Percentiles rank a stretch among this genome's conserved stretches.
Conservation (phyloP, 2,329 filamentous ascomycete species). For the Penicillium sp. region DNA sequence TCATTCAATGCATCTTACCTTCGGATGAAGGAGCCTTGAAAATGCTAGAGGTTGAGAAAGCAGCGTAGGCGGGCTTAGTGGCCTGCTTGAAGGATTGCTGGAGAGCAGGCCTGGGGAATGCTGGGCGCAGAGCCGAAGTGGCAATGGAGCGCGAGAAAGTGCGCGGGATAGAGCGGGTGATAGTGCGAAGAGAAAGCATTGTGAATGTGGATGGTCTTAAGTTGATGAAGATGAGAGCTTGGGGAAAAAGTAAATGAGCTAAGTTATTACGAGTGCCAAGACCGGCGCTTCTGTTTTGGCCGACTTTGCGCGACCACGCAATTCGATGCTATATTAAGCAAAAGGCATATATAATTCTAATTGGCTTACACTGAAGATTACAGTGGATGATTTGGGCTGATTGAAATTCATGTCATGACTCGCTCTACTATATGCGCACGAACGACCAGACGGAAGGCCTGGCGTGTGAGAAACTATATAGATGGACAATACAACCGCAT, state of each 20-base stretch:
- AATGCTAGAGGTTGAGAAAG: slow-evolving; percentile 48
- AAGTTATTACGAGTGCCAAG: slow-evolving; percentile 30
- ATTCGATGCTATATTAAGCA: not conserved
- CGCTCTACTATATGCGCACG: not conserved
- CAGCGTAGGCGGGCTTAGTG: slow-evolving; percentile 43
- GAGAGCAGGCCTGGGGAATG: slow-evolving; percentile 52
- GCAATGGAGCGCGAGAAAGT: slow-evolving; percentile 58
- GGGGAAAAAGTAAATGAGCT: slow-evolving; percentile 26
- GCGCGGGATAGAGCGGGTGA: slow-evolving; percentile 68
- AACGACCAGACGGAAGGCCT: not conserved
- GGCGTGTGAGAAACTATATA: not conserved
- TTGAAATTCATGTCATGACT: not conserved
- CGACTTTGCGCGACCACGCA: slow-evolving; percentile 21
- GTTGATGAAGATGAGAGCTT: slow-evolving; percentile 16
- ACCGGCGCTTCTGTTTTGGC: slow-evolving; percentile 18
- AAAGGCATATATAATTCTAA: not conserved
- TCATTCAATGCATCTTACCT: slow-evolving; percentile 35
- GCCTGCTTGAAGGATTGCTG: slow-evolving; percentile 52
- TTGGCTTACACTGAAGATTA: not conserved
- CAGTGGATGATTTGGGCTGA: not conserved
- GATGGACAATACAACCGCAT: not conserved
- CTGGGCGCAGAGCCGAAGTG: slow-evolving; percentile 50
- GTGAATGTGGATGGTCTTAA: slow-evolving; percentile 31
- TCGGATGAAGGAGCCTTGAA: slow-evolving; percentile 48
- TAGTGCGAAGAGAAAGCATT: slow-evolving; percentile 69